Base-by-base conservation (phyloP, 805 yeast genomes). In the Ogataea trehaloabstinens region DNA sequence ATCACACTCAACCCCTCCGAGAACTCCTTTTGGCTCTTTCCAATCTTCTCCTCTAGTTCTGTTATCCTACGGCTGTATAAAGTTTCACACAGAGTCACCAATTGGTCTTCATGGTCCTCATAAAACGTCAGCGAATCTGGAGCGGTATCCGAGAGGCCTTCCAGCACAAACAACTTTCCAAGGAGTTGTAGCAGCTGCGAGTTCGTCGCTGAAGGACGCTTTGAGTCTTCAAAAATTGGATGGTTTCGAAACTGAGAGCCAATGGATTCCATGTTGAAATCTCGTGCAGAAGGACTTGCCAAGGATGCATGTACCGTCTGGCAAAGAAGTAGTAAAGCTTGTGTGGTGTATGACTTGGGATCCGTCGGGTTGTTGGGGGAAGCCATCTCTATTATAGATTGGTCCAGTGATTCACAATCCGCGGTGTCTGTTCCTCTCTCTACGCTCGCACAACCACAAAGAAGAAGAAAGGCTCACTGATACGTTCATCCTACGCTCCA, bases 311-410 rank as follows among this genome's bases (percentile, higher is more conserved):
- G 52, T 4, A 61, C 40, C 18, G 49, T 37, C 41, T 63, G 67
- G n/a, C 57, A 49, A 3, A 62, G 45, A 8, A 63, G 53, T 21
- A 63, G 50, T 21, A 56, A 46, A 11, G 56, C 44, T 42, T 59
- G 60, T 3, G 60, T 55, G 1, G 63, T 51, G 45, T 58, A 60
- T 3, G 37, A 31, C 3, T 37, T 35, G 7, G 62, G 49, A 12
- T 42, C 32, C 10, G 49, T 44, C 18, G 38, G 19, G 24, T 38
- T 35, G n/a, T 16, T 8, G 16, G 8, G 17, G 17, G 13, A 11
- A 27, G 15, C n/a, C 30, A 22, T 22, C n/a, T n/a, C n/a, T n/a
- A n/a, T n/a, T n/a, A n/a, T n/a, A n/a, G n/a, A n/a, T n/a, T n/a
- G n/a, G n/a, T n/a, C n/a, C n/a, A n/a, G n/a, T n/a, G n/a, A n/a